Percentiles rank a stretch among this genome's conserved stretches.
phyloP scores from a whole-genome alignment of 768 basidiomycete genomes.

The Dendrothele bispora region DNA sequence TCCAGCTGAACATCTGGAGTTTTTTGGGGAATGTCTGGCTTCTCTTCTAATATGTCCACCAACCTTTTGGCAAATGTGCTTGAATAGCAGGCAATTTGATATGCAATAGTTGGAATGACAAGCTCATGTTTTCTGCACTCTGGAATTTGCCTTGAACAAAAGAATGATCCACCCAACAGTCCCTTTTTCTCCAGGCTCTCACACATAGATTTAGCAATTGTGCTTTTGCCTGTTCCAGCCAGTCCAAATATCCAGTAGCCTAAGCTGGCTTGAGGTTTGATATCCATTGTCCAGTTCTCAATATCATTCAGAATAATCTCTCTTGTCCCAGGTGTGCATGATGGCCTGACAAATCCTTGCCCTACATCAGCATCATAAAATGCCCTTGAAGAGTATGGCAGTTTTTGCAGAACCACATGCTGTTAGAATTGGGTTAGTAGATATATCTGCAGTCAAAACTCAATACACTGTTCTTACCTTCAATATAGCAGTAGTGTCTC shows the following conservation, averaged over 20 bases:
- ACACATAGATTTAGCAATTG: conserved; percentile 2
- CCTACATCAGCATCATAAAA: conserved; percentile 1
- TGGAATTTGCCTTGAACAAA: conserved; percentile 7
- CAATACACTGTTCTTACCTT: neutral
- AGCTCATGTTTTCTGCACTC: neutral
- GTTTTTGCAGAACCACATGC: neutral
- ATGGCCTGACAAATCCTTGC: neutral
- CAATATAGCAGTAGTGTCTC: neutral
- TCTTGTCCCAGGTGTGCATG: neutral
- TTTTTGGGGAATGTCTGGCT: neutral
- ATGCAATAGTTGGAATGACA: conserved; percentile 8
- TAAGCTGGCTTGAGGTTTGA: neutral
- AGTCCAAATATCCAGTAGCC: conserved; percentile 4
- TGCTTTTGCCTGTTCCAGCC: conserved; percentile 4
- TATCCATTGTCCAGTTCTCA: neutral
- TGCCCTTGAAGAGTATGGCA: neutral
- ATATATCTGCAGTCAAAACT: neutral
- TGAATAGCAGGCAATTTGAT: neutral
- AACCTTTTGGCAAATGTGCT: neutral
- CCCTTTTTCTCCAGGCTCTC: neutral
- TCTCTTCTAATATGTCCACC: neutral
- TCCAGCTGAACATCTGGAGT: neutral
- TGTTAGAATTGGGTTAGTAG: neutral
- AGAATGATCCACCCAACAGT: conserved; percentile 2
- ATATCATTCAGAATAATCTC: neutral